phyloP scores from a whole-genome alignment of 371 early-diverging fungal species.

The Syncephalastrum racemosum region DNA sequence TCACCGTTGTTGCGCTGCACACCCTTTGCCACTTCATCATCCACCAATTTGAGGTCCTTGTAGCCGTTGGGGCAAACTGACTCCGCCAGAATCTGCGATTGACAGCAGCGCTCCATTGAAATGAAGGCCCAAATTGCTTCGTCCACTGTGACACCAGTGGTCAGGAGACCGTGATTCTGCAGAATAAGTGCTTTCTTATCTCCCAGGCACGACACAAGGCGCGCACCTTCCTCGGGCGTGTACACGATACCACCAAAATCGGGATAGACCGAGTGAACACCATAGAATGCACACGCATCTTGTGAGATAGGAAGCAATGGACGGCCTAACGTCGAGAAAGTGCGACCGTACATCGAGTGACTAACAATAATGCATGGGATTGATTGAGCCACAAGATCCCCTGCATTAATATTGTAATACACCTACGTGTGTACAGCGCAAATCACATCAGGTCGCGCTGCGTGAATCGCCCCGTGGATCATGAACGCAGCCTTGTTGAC shows the following conservation, averaged over 20 bases:
- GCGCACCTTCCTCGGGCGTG: conserved; percentile 52
- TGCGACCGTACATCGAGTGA: conserved; percentile 62
- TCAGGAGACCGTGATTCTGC: conserved; percentile 63
- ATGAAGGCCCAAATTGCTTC: conserved; percentile 62
- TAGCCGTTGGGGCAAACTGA: conserved; percentile 42
- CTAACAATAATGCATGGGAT: conserved; percentile 15
- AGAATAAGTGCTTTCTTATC: conserved; percentile 54
- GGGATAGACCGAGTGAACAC: conserved; percentile 45
- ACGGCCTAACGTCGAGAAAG: conserved; percentile 52
- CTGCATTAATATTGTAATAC: conserved; percentile 4
- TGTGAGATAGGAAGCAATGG: conserved; percentile 55
- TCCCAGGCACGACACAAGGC: conserved; percentile 47
- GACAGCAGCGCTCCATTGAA: conserved; percentile 56
- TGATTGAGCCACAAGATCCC: not conserved
- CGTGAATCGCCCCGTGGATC: conserved; percentile 59
- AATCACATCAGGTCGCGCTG: conserved; percentile 44
- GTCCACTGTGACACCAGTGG: conserved; percentile 54
- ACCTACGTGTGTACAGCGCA: conserved; percentile 55
- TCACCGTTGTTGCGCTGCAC: conserved; percentile 41
- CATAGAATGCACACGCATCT: conserved; percentile 62
- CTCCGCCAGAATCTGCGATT: conserved; percentile 57
- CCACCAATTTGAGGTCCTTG: conserved; percentile 38
- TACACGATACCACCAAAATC: conserved; percentile 58
- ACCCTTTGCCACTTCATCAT: conserved; percentile 40
- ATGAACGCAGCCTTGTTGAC: conserved; percentile 66